phyloP scores from a whole-genome alignment of 1,139 yeast species.

The Suhomyces yuchorum region DNA sequence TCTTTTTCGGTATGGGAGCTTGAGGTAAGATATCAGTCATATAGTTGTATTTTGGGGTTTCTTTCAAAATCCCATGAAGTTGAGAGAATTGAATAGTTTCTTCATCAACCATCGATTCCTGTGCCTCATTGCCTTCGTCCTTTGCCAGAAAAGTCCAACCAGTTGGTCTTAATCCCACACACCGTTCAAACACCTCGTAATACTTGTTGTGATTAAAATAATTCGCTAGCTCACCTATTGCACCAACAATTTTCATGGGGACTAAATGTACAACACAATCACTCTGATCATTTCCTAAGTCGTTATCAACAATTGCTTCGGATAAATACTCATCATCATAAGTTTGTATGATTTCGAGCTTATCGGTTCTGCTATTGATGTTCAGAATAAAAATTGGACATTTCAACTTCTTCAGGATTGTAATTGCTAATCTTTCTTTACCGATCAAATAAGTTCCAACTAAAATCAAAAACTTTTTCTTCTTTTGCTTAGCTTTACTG shows the following conservation, averaged over 20 bases:
- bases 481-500: constrained; percentile 19
- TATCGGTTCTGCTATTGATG: constrained; percentile 50
- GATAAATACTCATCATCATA: constrained; percentile 38
- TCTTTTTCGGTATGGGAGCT: constrained; percentile 22
- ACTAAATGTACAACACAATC: constrained; percentile 73
- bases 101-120: constrained; percentile 11
- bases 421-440: constrained; percentile 79
- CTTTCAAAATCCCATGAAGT: constrained; percentile 21
- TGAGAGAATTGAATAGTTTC: constrained; percentile 4
- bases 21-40: constrained; percentile 38
- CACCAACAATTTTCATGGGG: constrained; percentile 54
- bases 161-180: constrained; percentile 74
- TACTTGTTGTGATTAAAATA: constrained; percentile 56
- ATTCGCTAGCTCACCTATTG: constrained; percentile 39
- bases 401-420: constrained; percentile 56
- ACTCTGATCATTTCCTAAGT: constrained; percentile 34
- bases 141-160: constrained; percentile 70
- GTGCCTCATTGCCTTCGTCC: constrained; percentile 2
- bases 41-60: constrained; percentile 29
- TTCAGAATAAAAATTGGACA: constrained; percentile 55
- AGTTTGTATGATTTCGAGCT: constrained; percentile 42
- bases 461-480: constrained; percentile 55
- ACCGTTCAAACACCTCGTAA: constrained; percentile 50
- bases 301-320: constrained; percentile 33
- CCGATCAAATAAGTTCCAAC: constrained; percentile 95